Conservation (phyloP, 2,329 filamentous ascomycete species). For the Grosmannia huntii region DNA sequence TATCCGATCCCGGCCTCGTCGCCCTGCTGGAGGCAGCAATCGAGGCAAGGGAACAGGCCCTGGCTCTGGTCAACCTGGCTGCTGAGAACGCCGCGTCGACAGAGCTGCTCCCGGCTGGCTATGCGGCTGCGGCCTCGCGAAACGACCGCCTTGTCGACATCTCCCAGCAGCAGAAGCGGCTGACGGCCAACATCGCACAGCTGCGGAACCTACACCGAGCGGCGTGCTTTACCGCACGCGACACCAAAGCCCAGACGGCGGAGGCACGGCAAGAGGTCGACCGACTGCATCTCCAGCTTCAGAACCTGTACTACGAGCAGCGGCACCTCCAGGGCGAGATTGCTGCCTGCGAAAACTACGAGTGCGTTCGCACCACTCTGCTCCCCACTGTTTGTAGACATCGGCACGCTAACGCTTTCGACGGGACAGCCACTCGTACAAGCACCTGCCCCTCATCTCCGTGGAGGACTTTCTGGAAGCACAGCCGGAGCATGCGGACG, state of each 20-base stretch:
- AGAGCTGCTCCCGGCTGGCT: conserved; percentile 16
- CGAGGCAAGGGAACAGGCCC: conserved; percentile 59
- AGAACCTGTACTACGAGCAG: conserved; percentile 96
- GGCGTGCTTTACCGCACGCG: conserved; percentile 66
- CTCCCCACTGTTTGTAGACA: background rate
- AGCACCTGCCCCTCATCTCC: conserved; percentile 71
- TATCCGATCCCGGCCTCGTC: conserved; percentile 52
- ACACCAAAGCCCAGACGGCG: conserved; percentile 75
- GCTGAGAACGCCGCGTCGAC: conserved; percentile 16
- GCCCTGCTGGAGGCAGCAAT: conserved; percentile 61
- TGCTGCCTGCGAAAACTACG: conserved; percentile 75
- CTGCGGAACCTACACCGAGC: conserved; percentile 73
- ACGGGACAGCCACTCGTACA: conserved; percentile 63
- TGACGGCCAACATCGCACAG: conserved; percentile 67
- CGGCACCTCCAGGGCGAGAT: conserved; percentile 85
- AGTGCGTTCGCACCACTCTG: conserved; percentile 42
- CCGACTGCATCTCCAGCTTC: conserved; percentile 76
- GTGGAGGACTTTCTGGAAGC: conserved; percentile 67
- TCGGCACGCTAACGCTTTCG: background rate
- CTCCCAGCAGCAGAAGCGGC: conserved; percentile 64
- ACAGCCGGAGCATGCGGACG: conserved; percentile 61
- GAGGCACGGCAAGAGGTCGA: conserved; percentile 88
- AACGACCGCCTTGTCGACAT: conserved; percentile 36
- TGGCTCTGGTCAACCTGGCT: conserved; percentile 46
- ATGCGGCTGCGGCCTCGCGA: conserved; percentile 15